Evolutionary conservation across 2,329 filamentous ascomycete species (phyloP).

Genomic region (Zymoseptoria tritici): DNA sequence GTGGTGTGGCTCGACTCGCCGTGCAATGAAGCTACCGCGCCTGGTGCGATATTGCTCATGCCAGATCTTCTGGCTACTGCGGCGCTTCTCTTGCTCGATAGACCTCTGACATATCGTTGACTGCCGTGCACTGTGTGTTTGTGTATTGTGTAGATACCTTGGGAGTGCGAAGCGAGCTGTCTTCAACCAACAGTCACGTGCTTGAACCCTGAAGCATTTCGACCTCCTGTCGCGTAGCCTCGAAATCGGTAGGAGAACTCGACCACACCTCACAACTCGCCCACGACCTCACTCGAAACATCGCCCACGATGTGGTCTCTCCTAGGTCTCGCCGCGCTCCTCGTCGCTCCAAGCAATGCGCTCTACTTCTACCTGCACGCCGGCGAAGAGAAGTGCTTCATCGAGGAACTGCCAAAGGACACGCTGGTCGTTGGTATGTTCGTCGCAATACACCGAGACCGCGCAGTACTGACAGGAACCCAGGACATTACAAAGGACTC

Average conservation of each 20-base stretch:
- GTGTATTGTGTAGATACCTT: too few relatives aligned
- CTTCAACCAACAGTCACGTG: neutral
- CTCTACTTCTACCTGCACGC: constrained; percentile 96
- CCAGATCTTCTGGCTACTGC: too few relatives aligned
- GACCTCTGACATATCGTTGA: too few relatives aligned
- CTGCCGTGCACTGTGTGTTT: too few relatives aligned
- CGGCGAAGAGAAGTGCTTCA: constrained; percentile 85
- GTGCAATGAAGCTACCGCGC: too few relatives aligned
- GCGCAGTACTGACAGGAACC: constrained; percentile 1
- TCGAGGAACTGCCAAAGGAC: constrained; percentile 94
- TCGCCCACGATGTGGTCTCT: constrained; percentile 22
- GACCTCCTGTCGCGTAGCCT: neutral
- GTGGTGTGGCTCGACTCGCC: too few relatives aligned
- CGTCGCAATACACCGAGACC: neutral
- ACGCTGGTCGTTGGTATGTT: constrained; percentile 78
- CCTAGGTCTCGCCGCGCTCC: constrained; percentile 27
- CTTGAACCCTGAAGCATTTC: neutral
- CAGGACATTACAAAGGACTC: constrained; percentile 77
- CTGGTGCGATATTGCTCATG: too few relatives aligned
- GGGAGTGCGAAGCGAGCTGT: too few relatives aligned
- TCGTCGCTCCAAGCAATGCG: constrained; percentile 60
- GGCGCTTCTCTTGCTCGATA: too few relatives aligned
- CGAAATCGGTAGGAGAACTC: neutral
- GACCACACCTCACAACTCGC: neutral
- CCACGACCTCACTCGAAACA: neutral